Conservation (phyloP, 768 basidiomycete species). For the Mycena sanguinolenta region DNA sequence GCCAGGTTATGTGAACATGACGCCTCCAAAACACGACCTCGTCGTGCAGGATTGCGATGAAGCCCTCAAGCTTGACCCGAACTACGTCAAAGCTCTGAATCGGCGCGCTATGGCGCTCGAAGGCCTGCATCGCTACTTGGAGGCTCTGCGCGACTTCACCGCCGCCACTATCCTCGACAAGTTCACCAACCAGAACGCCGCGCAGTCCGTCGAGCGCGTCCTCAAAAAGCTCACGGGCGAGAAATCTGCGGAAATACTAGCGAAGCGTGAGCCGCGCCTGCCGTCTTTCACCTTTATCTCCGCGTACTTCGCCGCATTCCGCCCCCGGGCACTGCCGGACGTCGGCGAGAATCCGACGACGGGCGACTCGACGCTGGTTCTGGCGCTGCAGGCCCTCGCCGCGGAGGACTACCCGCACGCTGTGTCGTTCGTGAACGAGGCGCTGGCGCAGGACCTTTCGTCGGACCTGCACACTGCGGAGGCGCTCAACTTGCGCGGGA, state of each 20-base stretch:
- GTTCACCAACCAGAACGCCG: conserved; percentile 86
- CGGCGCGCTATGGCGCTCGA: conserved; percentile 91
- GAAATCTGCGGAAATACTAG: conserved; percentile 80
- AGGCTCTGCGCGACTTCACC: conserved; percentile 92
- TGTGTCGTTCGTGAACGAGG: conserved; percentile 83
- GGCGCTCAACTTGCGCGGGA: conserved; percentile 93
- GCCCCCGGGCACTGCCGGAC: conserved; percentile 77
- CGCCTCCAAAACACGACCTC: conserved; percentile 84
- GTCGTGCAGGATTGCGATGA: conserved; percentile 92
- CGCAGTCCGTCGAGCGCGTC: conserved; percentile 90
- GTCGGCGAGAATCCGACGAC: conserved; percentile 82
- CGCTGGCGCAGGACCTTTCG: conserved; percentile 89
- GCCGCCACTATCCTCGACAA: conserved; percentile 96
- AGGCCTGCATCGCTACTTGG: conserved; percentile 76
- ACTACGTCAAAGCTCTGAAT: conserved; percentile 92
- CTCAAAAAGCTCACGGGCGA: conserved; percentile 83
- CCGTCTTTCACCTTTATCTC: conserved; percentile 69
- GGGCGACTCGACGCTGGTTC: conserved; percentile 86
- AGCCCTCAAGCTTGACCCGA: conserved; percentile 85
- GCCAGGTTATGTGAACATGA: conserved; percentile 91
- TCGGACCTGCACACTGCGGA: conserved; percentile 83
- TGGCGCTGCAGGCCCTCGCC: conserved; percentile 86
- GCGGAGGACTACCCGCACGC: conserved; percentile 90
- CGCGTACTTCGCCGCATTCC: conserved; percentile 97
- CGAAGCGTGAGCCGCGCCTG: conserved; percentile 40